Evolutionary conservation across 768 basidiomycete species (phyloP).

Genomic region (Psilocybe subaeruginosa): DNA sequence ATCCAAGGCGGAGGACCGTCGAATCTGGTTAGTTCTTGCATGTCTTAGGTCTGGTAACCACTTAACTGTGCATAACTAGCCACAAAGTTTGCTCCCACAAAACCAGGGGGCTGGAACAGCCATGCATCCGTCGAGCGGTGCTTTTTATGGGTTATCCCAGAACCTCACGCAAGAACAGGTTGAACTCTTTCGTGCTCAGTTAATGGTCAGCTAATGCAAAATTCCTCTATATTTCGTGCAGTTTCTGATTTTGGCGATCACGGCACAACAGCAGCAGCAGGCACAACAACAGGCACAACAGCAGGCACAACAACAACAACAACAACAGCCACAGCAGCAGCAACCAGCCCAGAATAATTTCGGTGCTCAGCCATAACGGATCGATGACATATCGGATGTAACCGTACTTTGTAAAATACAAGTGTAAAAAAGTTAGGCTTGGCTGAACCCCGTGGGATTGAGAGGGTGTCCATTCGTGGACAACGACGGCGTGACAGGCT

Average conservation of each 20-base stretch:
- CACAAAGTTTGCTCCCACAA: constrained; percentile 21
- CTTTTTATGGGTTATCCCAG: constrained; percentile 23
- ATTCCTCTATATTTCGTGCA: neutral
- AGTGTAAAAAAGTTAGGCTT: neutral
- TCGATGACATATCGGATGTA: neutral
- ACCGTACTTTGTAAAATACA: neutral
- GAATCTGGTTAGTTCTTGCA: constrained; percentile 20
- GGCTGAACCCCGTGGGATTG: neutral
- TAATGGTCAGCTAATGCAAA: constrained; percentile 13
- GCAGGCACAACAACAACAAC: constrained; percentile 20
- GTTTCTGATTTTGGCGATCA: constrained; percentile 12
- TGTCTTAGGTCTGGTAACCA: neutral
- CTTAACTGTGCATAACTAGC: constrained; percentile 7
- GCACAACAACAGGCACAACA: constrained; percentile 18
- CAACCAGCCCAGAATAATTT: constrained; percentile 16
- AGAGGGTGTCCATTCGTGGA: neutral
- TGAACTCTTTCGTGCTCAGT: constrained; percentile 15
- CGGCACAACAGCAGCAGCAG: constrained; percentile 17
- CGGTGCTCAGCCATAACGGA: constrained; percentile 3
- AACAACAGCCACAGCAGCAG: constrained; percentile 21
- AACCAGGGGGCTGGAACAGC: constrained; percentile 12
- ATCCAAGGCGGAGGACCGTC: constrained; percentile 14
- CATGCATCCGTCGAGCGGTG: constrained; percentile 8
- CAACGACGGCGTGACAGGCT: neutral
- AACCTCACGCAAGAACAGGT: constrained; percentile 30